Conservation (phyloP, 495 filamentous ascomycete species). For the Cudoniella acicularis region DNA sequence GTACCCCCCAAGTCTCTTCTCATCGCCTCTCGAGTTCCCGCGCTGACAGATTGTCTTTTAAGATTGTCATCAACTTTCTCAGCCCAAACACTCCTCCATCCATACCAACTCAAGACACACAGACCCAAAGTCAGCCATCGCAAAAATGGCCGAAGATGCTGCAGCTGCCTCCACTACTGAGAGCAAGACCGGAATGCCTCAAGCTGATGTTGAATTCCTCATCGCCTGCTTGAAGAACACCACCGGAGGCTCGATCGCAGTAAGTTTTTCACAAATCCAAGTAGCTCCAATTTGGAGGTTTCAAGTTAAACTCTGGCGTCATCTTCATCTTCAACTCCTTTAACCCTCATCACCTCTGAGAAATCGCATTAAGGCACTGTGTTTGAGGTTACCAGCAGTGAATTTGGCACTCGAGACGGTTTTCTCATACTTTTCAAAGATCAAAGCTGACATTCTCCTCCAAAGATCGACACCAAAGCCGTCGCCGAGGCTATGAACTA, state of each 20-base stretch:
- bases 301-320: too few relatives aligned
- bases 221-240: conserved; percentile 9
- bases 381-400: too few relatives aligned
- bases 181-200: conserved; percentile 1
- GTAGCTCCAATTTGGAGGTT: too few relatives aligned
- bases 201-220: conserved; percentile 10
- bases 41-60: too few relatives aligned
- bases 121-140: too few relatives aligned
- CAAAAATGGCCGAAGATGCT: conserved; percentile 1
- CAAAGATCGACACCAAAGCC: conserved; percentile 30
- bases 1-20: too few relatives aligned
- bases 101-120: conserved; percentile 30
- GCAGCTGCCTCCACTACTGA: neutral
- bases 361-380: too few relatives aligned
- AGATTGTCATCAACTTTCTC: too few relatives aligned
- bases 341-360: too few relatives aligned
- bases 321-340: too few relatives aligned
- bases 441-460: neutral
- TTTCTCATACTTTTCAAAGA: neutral
- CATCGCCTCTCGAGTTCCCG: too few relatives aligned
- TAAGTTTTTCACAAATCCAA: conserved; percentile 3
- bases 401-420: neutral
- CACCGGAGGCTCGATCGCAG: conserved; percentile 3
- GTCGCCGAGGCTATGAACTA: conserved; percentile 30
- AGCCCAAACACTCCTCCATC: too few relatives aligned